Percentiles rank a stretch among this genome's conserved stretches.
Evolutionary conservation across 306 rosid genomes (phyloP).

Genomic region (Trifolium dubium): DNA sequence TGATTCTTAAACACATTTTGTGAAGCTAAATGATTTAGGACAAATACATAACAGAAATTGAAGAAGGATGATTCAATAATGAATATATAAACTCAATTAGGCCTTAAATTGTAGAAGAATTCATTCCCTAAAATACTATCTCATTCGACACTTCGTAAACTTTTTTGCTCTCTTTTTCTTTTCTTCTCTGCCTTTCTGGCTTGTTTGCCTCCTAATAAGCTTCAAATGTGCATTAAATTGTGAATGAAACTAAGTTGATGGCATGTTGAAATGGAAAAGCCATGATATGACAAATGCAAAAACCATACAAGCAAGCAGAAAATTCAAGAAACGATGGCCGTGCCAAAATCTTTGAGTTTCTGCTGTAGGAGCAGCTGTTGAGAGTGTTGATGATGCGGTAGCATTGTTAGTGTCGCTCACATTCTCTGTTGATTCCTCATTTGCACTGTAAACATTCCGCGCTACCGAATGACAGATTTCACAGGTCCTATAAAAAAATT

Average conservation of each 20-base stretch:
- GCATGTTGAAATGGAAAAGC: slow-evolving; percentile 88
- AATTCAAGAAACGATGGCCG: slow-evolving; percentile 91
- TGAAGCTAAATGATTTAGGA: slow-evolving; percentile 41
- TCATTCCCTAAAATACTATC: slow-evolving; percentile 21
- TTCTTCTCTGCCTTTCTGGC: background rate
- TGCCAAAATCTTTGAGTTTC: slow-evolving; percentile 89
- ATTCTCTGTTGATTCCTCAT: slow-evolving; percentile 68
- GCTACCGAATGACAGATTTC: slow-evolving; percentile 91
- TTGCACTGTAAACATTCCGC: slow-evolving; percentile 63
- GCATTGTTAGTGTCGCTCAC: slow-evolving; percentile 53
- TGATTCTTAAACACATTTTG: slow-evolving; percentile 37
- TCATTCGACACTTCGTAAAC: slow-evolving; percentile 13
- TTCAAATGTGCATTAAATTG: slow-evolving; percentile 24
- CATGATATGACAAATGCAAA: slow-evolving; percentile 94
- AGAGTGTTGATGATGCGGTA: slow-evolving; percentile 50
- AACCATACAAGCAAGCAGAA: slow-evolving; percentile 92
- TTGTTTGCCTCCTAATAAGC: slow-evolving; percentile 23
- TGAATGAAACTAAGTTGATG: slow-evolving; percentile 49
- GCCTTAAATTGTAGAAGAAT: slow-evolving; percentile 39
- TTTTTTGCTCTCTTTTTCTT: slow-evolving; percentile 18
- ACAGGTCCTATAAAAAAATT: slow-evolving; percentile 67
- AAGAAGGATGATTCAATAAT: slow-evolving; percentile 10
- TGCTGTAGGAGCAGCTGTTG: slow-evolving; percentile 49
- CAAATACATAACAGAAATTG: slow-evolving; percentile 45
- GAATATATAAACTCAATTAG: slow-evolving; percentile 27